These are phyloP conservation scores for Suillus occidentalis DNA, from an alignment of 768 basidiomycete species.

Conservation along the genomic window DNA sequence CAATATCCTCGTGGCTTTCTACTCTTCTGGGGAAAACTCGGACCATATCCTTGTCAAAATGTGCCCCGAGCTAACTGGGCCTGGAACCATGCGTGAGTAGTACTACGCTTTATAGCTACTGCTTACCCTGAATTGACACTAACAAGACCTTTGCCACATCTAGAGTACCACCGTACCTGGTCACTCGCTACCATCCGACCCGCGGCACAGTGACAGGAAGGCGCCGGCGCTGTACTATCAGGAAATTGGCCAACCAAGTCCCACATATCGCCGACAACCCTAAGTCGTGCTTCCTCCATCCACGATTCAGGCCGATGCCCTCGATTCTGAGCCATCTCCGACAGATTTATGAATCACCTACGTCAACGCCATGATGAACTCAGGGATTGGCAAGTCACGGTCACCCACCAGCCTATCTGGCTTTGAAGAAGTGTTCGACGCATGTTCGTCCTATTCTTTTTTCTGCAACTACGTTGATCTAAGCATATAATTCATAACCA, in stretches of 20 bases:
- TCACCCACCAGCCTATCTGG: background rate
- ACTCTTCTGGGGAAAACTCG: background rate
- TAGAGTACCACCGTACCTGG: background rate
- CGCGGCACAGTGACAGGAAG: background rate
- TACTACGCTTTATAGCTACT: background rate
- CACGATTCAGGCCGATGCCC: too few species aligned
- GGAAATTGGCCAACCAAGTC: background rate
- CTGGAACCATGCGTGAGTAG: background rate
- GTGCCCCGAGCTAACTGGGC: background rate
- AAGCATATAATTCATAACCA: background rate
- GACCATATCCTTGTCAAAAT: background rate
- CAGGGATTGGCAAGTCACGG: background rate
- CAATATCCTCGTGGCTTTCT: background rate
- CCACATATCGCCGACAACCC: background rate
- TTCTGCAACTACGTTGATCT: background rate
- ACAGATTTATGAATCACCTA: background rate
- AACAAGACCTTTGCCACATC: background rate
- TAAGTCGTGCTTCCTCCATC: background rate
- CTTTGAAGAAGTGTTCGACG: background rate
- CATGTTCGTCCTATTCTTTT: background rate
- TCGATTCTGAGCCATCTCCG: background rate
- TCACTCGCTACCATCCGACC: background rate
- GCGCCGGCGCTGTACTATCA: background rate
- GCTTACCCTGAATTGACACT: background rate
- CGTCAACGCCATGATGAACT: background rate